A percentile compares a stretch with the other conserved stretches of the same genome.
Evolutionary conservation across 129 eudicot genomes (phyloP).

Genomic region (Arctium minus): DNA sequence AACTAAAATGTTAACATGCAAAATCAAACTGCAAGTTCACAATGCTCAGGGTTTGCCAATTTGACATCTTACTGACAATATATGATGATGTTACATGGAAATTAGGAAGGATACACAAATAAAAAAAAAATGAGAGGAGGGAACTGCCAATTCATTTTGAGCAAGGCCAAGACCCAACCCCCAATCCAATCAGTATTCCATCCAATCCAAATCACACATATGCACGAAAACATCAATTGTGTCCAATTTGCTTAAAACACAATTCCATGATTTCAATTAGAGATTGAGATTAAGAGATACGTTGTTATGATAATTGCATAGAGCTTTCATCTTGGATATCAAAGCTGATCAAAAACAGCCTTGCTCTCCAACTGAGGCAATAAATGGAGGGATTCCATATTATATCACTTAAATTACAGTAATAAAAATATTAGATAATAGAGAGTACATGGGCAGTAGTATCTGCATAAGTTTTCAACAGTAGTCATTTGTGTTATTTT

Average conservation of each 20-base stretch:
- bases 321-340: no score
- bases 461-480: neutral
- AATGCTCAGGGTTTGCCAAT: neutral
- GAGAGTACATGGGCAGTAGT: neutral
- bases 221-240: neutral
- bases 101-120: neutral
- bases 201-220: no score
- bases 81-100: neutral
- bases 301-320: no score
- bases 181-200: no score
- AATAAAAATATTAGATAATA: neutral
- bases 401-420: no score
- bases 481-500: neutral
- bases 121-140: neutral
- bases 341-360: no score
- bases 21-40: neutral
- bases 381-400: no score
- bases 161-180: no score
- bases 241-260: neutral
- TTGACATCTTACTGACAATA: neutral
- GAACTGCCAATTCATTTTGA: no score
- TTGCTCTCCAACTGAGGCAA: no score
- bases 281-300: no score
- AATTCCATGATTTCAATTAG: no score
- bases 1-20: neutral